These are phyloP conservation scores for Neurospora sp. DNA, from an alignment of 495 filamentous ascomycete genomes.

Conservation along the genomic window DNA sequence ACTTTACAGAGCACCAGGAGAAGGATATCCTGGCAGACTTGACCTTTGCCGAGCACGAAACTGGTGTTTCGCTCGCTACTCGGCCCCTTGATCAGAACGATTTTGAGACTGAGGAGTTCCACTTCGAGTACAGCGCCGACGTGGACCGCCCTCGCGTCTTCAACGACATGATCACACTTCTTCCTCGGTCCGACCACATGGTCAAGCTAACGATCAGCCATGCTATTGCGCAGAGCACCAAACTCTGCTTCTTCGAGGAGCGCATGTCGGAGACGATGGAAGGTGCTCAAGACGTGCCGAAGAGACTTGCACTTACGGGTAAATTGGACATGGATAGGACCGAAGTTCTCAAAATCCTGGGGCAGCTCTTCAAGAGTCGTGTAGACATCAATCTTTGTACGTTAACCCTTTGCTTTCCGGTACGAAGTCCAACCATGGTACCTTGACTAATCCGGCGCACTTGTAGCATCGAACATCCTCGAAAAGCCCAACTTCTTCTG, in stretches of 20 bases:
- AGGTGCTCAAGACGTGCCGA: slow-evolving; percentile 84
- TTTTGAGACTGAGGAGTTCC: slow-evolving; percentile 97
- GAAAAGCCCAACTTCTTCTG: slow-evolving; percentile 99
- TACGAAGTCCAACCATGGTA: neutral
- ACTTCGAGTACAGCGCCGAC: slow-evolving; percentile 88
- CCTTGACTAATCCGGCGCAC: too few relatives aligned
- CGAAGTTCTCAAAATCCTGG: slow-evolving; percentile 86
- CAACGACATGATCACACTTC: slow-evolving; percentile 98
- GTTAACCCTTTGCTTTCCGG: slow-evolving; percentile 14
- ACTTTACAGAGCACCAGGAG: slow-evolving; percentile 89
- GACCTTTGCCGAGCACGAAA: slow-evolving; percentile 67
- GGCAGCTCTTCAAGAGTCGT: slow-evolving; percentile 80
- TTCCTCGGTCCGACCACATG: slow-evolving; percentile 89
- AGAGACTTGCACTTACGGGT: slow-evolving; percentile 77
- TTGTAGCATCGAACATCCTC: slow-evolving; percentile 82
- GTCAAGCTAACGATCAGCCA: slow-evolving; percentile 96
- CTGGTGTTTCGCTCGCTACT: slow-evolving; percentile 51
- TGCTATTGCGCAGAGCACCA: slow-evolving; percentile 95
- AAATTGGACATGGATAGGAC: slow-evolving; percentile 84
- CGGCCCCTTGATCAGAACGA: slow-evolving; percentile 70
- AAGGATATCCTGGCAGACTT: slow-evolving; percentile 94
- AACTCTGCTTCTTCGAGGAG: slow-evolving; percentile 94
- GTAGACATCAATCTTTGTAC: slow-evolving; percentile 98
- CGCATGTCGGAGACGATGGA: slow-evolving; percentile 91
- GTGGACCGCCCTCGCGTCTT: slow-evolving; percentile 83